Evolutionary conservation across 257 asterid genomes (phyloP).

Genomic region (Datura wrightii): DNA sequence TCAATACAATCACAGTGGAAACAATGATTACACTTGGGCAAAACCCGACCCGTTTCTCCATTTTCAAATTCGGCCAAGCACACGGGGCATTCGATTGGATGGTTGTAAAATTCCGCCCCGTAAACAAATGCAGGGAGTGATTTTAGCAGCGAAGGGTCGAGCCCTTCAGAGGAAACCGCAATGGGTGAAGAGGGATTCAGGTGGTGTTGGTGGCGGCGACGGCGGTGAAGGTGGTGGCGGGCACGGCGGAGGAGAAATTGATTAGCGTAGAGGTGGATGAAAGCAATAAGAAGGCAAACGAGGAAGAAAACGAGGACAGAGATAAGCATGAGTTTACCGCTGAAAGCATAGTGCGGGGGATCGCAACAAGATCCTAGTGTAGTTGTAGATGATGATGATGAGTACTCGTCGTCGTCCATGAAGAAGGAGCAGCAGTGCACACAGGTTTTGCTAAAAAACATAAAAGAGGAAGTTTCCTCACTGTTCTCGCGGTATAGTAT

Average conservation of each 20-base stretch:
- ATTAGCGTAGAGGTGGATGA: neutral
- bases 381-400: slow-evolving; percentile 18
- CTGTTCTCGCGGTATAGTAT: neutral
- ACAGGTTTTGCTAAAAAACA: neutral
- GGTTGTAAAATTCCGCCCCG: neutral
- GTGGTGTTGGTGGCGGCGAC: neutral
- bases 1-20: slow-evolving; percentile 55
- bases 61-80: slow-evolving; percentile 54
- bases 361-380: neutral
- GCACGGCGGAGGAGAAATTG: neutral
- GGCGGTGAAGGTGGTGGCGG: neutral
- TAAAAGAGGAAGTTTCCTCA: slow-evolving; percentile 15
- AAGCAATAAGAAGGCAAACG: neutral
- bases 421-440: neutral
- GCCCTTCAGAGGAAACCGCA: slow-evolving; percentile 3
- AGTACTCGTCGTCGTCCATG: slow-evolving; percentile 22
- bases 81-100: slow-evolving; percentile 43
- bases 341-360: neutral
- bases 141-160: neutral
- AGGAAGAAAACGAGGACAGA: slow-evolving; percentile 9
- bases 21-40: slow-evolving; percentile 53
- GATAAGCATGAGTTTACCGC: slow-evolving; percentile 23
- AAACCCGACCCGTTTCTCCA: slow-evolving; percentile 44
- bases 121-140: slow-evolving; percentile 5
- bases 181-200: neutral